Conservation (phyloP, 345 rosid genomes). For the Populus euphratica region DNA sequence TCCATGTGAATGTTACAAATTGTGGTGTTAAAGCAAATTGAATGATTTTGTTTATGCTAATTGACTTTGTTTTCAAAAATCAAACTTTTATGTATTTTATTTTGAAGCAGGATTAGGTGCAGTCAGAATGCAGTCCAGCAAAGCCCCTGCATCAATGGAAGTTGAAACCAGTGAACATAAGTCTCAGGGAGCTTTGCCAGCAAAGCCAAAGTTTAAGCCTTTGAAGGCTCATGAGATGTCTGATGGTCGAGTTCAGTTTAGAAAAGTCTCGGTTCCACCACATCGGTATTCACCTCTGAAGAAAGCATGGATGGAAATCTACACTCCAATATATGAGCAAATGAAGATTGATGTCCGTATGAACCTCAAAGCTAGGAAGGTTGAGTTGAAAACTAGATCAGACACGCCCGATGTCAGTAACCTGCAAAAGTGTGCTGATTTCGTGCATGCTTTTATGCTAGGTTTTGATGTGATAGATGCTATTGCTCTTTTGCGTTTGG, state of each 20-base stretch:
- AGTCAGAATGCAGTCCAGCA: conserved; percentile 9
- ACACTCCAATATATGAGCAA: conserved; percentile 65
- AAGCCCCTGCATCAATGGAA: conserved; percentile 40
- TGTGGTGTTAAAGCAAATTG: not conserved
- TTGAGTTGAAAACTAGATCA: conserved; percentile 62
- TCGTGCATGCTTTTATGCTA: conserved; percentile 85
- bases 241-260: conserved; percentile 63
- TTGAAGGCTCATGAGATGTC: conserved; percentile 87
- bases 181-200: conserved; percentile 32
- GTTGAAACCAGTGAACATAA: conserved; percentile 27
- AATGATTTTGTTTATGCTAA: not conserved
- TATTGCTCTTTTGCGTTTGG: conserved; percentile 64
- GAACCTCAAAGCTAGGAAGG: conserved; percentile 80
- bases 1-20: not conserved
- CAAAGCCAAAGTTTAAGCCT: conserved; percentile 62
- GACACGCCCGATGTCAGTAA: conserved; percentile 73
- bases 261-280: conserved; percentile 71
- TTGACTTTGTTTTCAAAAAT: not conserved
- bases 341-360: conserved; percentile 87
- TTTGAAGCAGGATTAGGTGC: not conserved
- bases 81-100: not conserved
- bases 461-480: conserved; percentile 82
- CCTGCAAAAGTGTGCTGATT: conserved; percentile 84
- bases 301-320: conserved; percentile 85
- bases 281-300: conserved; percentile 77